These are phyloP conservation scores for Xylogone sp. DNA, from an alignment of 2,329 filamentous ascomycete genomes.

Conservation along the genomic window DNA sequence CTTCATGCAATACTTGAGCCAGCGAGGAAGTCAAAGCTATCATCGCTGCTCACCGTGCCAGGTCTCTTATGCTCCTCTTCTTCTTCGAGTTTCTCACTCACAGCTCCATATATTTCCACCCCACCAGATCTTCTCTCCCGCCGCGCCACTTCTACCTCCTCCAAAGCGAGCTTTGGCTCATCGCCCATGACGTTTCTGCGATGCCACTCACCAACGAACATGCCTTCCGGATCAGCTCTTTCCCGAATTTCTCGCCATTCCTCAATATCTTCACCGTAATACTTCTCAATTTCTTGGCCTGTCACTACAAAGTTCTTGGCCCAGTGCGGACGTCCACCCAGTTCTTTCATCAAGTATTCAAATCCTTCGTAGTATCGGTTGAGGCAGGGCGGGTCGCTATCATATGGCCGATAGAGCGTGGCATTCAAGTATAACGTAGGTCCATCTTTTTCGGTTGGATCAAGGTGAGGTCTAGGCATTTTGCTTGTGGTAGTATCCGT, in stretches of 20 bases:
- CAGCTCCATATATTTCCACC: conserved; percentile 9
- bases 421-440: conserved; percentile 87
- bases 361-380: conserved; percentile 83
- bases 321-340: conserved; percentile 83
- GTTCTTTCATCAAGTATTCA: conserved; percentile 83
- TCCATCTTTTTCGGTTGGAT: conserved; percentile 63
- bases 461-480: conserved; percentile 57
- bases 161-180: conserved; percentile 18
- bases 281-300: conserved; percentile 55
- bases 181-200: conserved; percentile 57
- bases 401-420: conserved; percentile 81
- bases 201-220: conserved; percentile 93
- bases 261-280: conserved; percentile 66
- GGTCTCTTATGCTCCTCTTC: conserved; percentile 14
- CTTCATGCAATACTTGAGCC: too few species aligned
- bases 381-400: conserved; percentile 70
- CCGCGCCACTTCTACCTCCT: conserved; percentile 23
- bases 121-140: conserved; percentile 20
- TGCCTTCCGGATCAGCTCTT: conserved; percentile 71
- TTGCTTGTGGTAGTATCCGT: conserved; percentile 57
- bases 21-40: conserved; percentile 47
- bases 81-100: conserved; percentile 23
- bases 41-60: conserved; percentile 37
- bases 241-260: conserved; percentile 67
- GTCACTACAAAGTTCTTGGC: conserved; percentile 80